phyloP scores from a whole-genome alignment of 371 early-diverging fungal genomes.

The Syncephalastrum racemosum region DNA sequence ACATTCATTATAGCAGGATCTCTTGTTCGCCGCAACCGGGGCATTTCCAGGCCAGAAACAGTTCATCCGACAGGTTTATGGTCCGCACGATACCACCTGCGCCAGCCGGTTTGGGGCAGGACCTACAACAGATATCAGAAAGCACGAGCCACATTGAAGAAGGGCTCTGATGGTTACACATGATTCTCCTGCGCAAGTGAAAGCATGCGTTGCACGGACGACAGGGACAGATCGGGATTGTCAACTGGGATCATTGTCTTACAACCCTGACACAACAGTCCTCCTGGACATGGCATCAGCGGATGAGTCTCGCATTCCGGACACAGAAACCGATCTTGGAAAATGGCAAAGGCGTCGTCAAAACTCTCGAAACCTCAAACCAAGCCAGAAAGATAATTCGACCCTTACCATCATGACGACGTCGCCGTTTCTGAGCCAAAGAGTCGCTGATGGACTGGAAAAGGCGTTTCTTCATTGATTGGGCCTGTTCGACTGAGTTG shows the following conservation, averaged over 20 bases:
- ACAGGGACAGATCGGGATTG: conserved; percentile 5
- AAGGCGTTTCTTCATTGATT: no score
- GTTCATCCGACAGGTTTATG: background rate
- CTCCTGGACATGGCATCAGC: conserved; percentile 5
- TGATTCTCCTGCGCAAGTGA: background rate
- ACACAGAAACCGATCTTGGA: conserved; percentile 7
- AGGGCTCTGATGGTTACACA: background rate
- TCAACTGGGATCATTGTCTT: conserved; percentile 6
- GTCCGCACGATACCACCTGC: no score
- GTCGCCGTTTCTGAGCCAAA: no score
- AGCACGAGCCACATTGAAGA: background rate
- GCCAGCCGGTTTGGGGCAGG: no score
- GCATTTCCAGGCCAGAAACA: conserved; percentile 20
- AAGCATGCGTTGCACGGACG: conserved; percentile 6
- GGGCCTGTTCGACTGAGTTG: no score
- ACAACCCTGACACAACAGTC: conserved; percentile 10
- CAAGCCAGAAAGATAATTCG: no score
- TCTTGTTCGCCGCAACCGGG: conserved; percentile 14
- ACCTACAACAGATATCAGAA: no score
- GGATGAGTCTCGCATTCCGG: conserved; percentile 10
- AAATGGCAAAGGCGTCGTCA: no score
- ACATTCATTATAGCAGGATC: conserved; percentile 12
- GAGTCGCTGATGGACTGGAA: no score
- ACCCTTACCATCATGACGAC: no score
- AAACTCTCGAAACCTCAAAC: no score